A percentile compares a stretch with the other conserved stretches of the same genome.
These are phyloP conservation scores for Pseudodiploospora longispora DNA, from an alignment of 2,329 filamentous ascomycete genomes.

Conservation along the genomic window DNA sequence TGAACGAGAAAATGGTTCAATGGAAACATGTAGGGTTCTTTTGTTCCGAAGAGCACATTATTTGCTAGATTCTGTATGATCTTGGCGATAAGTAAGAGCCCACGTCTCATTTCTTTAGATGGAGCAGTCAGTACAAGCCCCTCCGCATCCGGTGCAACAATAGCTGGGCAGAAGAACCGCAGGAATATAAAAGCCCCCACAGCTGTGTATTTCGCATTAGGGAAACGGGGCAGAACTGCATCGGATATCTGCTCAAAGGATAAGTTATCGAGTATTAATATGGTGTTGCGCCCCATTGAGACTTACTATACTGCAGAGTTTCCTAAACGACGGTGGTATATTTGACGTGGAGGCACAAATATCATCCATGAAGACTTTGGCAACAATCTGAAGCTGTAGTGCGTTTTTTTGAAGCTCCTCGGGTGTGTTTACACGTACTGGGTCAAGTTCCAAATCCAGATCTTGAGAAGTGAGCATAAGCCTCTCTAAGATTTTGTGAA, in stretches of 20 bases:
- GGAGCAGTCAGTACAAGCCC: conserved; percentile 53
- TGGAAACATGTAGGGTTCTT: conserved; percentile 66
- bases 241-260: conserved; percentile 43
- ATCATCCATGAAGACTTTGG: conserved; percentile 64
- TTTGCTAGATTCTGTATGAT: conserved; percentile 65
- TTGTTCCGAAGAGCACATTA: conserved; percentile 63
- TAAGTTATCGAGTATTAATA: background rate
- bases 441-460: conserved; percentile 60
- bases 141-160: conserved; percentile 61
- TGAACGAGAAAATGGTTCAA: conserved; percentile 60
- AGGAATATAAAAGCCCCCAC: conserved; percentile 65
- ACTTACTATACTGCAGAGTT: conserved; percentile 58
- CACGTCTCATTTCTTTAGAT: conserved; percentile 61
- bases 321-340: conserved; percentile 57
- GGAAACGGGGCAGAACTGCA: conserved; percentile 56
- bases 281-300: background rate
- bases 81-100: conserved; percentile 61
- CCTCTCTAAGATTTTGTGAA: conserved; percentile 59
- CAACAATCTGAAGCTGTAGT: conserved; percentile 56
- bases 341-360: conserved; percentile 55
- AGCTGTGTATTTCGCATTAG: conserved; percentile 63
- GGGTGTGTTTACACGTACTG: conserved; percentile 47
- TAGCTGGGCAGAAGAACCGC: conserved; percentile 64
- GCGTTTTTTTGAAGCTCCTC: conserved; percentile 61
- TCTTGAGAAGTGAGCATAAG: conserved; percentile 60